These are phyloP conservation scores for Pestalotiopsis sp. DNA, from an alignment of 2,329 filamentous ascomycete species.

Conservation along the genomic window DNA sequence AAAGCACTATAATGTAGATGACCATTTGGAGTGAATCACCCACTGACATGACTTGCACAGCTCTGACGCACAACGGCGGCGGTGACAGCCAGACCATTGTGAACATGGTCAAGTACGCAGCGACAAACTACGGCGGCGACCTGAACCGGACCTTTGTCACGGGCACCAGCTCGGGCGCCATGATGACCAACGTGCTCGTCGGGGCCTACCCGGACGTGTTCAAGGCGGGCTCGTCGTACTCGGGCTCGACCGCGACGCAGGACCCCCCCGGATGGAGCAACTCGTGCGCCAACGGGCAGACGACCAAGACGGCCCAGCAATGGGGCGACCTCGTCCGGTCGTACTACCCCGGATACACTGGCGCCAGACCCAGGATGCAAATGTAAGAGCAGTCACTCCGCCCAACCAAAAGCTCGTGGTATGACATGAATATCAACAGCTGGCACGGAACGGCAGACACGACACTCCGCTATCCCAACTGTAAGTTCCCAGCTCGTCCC, in stretches of 20 bases:
- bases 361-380: conserved; percentile 39
- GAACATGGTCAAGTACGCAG: conserved; percentile 37
- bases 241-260: conserved; percentile 37
- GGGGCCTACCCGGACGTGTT: conserved; percentile 50
- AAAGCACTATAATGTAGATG: neutral
- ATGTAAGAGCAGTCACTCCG: conserved; percentile 23
- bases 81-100: conserved; percentile 39
- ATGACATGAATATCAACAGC: conserved; percentile 15
- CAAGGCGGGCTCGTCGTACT: conserved; percentile 42
- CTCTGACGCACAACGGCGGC: conserved; percentile 33
- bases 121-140: conserved; percentile 32
- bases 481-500: conserved; percentile 17
- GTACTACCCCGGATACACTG: conserved; percentile 53
- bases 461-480: conserved; percentile 38
- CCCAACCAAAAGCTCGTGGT: neutral
- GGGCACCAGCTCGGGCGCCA: conserved; percentile 31
- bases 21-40: neutral
- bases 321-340: conserved; percentile 42
- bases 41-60: neutral
- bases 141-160: conserved; percentile 30
- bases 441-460: conserved; percentile 47
- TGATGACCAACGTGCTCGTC: conserved; percentile 38
- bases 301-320: conserved; percentile 37
- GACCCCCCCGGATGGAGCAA: conserved; percentile 50
- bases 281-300: conserved; percentile 51